Evolutionary conservation across 1,284 basidiomycete genomes (phyloP), one percentile per base, ranked within the genome.

Genomic region (Heterobasidion parviporum): DNA sequence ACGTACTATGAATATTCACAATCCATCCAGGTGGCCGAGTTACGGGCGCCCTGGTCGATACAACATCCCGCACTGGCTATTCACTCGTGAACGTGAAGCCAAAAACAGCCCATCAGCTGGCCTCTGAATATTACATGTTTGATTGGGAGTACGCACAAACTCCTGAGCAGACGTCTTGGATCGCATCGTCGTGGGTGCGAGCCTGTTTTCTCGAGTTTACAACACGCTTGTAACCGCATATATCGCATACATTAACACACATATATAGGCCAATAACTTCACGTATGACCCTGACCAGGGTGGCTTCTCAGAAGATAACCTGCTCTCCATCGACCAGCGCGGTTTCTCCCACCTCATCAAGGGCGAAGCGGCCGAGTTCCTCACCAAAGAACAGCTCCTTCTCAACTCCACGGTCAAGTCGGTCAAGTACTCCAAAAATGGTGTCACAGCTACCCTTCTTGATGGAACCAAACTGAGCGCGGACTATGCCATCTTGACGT

Each of bases 131-230:
- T 58, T 80, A 73, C 59, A 71, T 78, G 62, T 76, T 80, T 60
- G 74, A 78, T 60, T 78, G 74, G 73, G 78, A 81, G 61, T 80
- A 77, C 60, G 74, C 75, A 34, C 74, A 84, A 62, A 76, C 78
- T 15, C 84, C 82, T 0, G 80, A 81, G 49, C 73, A 83, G 64
- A 81, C 79, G 0, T 85, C 83, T 0, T 79, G 78, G 73, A 72
- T 85, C 32, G 82, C 82, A 8, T 76, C 80, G 5, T 75, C 81
- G 12, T 81, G 80, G 82, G 83, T 83, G 63, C 38, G 38, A 44
- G 44, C 46, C 58, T 16, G 18, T 41, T 41, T 34, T n/a, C 15
- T 8, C 16, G 34, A 20, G 48, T 33, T 34, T 8, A 16, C 35
- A 9, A 8, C 5, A 18, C 33, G 18, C 48, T 43, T 14, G 14